phyloP scores from a whole-genome alignment of 176 grass and related monocot genomes.

The Juncus effusus region DNA sequence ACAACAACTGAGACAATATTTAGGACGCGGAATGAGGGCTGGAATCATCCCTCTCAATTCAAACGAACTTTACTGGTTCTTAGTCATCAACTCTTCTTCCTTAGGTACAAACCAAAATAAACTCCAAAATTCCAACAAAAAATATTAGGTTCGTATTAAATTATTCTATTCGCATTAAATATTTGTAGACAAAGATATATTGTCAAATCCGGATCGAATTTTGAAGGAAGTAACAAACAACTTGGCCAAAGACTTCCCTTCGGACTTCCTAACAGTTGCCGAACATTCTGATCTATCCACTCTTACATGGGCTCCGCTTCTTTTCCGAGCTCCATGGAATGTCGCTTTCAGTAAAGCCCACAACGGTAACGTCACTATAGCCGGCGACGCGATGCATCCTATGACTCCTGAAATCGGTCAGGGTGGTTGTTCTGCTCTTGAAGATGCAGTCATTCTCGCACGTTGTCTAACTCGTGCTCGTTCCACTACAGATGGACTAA shows the following conservation, averaged over 20 bases:
- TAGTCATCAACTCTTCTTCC: conserved; percentile 33
- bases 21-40: conserved; percentile 35
- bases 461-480: conserved; percentile 2
- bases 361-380: conserved; percentile 28
- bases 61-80: conserved; percentile 46
- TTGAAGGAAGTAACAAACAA: conserved; percentile 38
- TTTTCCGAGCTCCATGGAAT: conserved; percentile 33
- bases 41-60: conserved; percentile 46
- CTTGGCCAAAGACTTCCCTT: conserved; percentile 31
- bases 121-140: not conserved
- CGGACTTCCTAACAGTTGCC: conserved; percentile 42
- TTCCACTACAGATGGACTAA: not conserved
- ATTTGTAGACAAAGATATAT: conserved; percentile 30
- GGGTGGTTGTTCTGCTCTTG: conserved; percentile 50
- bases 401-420: conserved; percentile 53
- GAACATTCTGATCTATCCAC: conserved; percentile 25
- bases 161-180: not conserved
- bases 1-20: conserved; percentile 40
- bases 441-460: conserved; percentile 45
- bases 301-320: conserved; percentile 47
- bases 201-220: conserved; percentile 14
- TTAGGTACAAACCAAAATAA: conserved; percentile 23
- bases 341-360: conserved; percentile 19
- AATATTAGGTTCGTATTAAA: not conserved
- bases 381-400: conserved; percentile 55